These are phyloP conservation scores for Pogostemon cablin DNA, from an alignment of 257 asterid genomes.

Conservation along the genomic window DNA sequence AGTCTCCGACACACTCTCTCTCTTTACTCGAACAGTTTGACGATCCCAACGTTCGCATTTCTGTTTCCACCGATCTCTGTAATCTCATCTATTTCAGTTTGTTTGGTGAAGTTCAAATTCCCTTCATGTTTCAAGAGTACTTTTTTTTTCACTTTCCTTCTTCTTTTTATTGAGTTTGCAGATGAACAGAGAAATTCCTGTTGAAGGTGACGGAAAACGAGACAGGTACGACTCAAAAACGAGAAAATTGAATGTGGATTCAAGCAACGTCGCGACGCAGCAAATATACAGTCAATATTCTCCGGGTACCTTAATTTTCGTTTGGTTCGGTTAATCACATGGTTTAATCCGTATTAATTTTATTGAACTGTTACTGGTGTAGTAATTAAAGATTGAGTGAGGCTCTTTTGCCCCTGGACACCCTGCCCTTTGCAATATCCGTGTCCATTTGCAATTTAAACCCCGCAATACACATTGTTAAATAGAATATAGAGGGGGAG, in stretches of 20 bases:
- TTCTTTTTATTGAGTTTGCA: constrained; percentile 9
- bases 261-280: constrained; percentile 44
- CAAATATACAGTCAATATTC: constrained; percentile 46
- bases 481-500: too few relatives aligned
- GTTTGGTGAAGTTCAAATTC: not conserved
- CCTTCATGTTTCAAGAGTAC: not conserved
- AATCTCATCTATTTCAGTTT: not conserved
- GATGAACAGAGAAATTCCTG: constrained; percentile 49
- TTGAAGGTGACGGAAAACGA: constrained; percentile 34
- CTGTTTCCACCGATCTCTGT: constrained; percentile 16
- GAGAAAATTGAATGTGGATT: constrained; percentile 32
- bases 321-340: not conserved
- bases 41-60: not conserved
- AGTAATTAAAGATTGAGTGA: too few relatives aligned
- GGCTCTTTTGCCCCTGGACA: too few relatives aligned
- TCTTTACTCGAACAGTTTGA: constrained; percentile 5
- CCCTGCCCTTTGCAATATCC: too few relatives aligned
- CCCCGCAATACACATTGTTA: too few relatives aligned
- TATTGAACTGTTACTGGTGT: not conserved
- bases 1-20: not conserved
- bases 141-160: not conserved
- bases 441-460: too few relatives aligned
- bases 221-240: constrained; percentile 20
- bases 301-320: constrained; percentile 40
- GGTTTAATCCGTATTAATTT: not conserved